Evolutionary conservation across 1,284 basidiomycete genomes (phyloP).

Genomic region (Trichosporon sp.): DNA sequence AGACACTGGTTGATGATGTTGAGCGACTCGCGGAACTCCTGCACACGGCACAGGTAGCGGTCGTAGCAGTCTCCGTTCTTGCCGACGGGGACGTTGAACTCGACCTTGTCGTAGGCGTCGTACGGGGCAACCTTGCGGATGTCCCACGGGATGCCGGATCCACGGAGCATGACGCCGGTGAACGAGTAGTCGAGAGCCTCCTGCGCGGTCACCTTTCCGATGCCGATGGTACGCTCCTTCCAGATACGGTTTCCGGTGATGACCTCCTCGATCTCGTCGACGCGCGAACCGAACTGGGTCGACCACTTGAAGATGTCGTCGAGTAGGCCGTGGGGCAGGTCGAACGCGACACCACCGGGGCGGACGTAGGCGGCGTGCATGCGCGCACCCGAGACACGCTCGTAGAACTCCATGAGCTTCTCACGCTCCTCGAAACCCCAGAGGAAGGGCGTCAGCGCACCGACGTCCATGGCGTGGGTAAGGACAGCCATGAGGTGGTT

Average conservation of each 20-base stretch:
- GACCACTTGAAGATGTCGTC: conserved; percentile 98
- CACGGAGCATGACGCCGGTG: conserved; percentile 94
- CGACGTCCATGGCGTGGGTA: conserved; percentile 69
- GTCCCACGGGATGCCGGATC: conserved; percentile 93
- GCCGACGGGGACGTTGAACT: conserved; percentile 94
- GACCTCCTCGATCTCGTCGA: conserved; percentile 98
- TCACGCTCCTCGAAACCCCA: conserved; percentile 99
- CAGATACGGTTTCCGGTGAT: conserved; percentile 97
- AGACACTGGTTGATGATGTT: conserved; percentile 85
- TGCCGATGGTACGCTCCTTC: conserved; percentile 88
- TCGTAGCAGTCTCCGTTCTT: conserved; percentile 90
- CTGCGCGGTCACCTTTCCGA: conserved; percentile 87
- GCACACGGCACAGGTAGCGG: conserved; percentile 88
- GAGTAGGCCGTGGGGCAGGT: conserved; percentile 90
- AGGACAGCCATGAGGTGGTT: conserved; percentile 99
- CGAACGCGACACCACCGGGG: conserved; percentile 96
- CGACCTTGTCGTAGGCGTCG: conserved; percentile 96
- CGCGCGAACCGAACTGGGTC: conserved; percentile 76
- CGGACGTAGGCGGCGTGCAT: conserved; percentile 97
- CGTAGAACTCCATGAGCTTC: conserved; percentile 99
- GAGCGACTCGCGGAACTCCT: conserved; percentile 94
- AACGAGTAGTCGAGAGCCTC: conserved; percentile 91
- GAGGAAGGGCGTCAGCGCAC: conserved; percentile 95
- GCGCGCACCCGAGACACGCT: conserved; percentile 95
- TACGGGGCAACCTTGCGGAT: conserved; percentile 88